Base-by-base conservation (phyloP, 2,329 filamentous ascomycete species). In the Aspergillus pseudoviridinutans region DNA sequence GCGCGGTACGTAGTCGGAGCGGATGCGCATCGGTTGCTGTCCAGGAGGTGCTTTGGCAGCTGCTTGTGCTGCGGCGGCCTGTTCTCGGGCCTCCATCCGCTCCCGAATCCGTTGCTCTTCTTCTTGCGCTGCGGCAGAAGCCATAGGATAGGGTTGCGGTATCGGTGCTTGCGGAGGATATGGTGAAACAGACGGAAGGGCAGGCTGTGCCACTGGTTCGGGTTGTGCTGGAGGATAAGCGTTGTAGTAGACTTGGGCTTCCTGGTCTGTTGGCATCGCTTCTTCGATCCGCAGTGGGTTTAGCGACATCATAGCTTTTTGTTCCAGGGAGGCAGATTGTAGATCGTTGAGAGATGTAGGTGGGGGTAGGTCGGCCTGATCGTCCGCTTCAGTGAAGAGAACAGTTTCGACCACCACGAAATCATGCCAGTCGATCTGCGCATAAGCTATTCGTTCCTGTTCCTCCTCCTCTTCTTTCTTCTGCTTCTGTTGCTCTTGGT, bases 341-440 rank as follows among this genome's bases (percentile, higher is more conserved):
- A 99, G 82, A 68, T 99, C 94, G 62, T 91, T 90, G 46, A 97
- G 85, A 4, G 89, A 92, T 3, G 91, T 94, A 1, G 94, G 94
- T 1, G 92, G 89, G 32, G 93, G 92, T 10, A 99, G 86, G 62
- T 94, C 88, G 41, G 87, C 86, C 61, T 90, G 84, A 64, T 97
- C 92, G 72, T 99, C 94, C 42, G 85, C 84, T 65, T 96, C 92
- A 58, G 86, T 92, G 74, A 99, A 99, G 17, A 91, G 82, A 54
- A 99, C 92, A 0, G 92, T 97, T 75, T 97, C 94, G 49, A 97
- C 92, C 22, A 99, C 89, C 35, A 93, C 88, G 67, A 99, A 99
- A 71, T 97, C 93, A 70, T 96, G 91, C 94, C 94, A 99, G 74
- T 99, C 94, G 61, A 99, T 94, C 66, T 94, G 89, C 1, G 89